Conservation (phyloP, 495 filamentous ascomycete species). For the Annulohypoxylon maeteangense region DNA sequence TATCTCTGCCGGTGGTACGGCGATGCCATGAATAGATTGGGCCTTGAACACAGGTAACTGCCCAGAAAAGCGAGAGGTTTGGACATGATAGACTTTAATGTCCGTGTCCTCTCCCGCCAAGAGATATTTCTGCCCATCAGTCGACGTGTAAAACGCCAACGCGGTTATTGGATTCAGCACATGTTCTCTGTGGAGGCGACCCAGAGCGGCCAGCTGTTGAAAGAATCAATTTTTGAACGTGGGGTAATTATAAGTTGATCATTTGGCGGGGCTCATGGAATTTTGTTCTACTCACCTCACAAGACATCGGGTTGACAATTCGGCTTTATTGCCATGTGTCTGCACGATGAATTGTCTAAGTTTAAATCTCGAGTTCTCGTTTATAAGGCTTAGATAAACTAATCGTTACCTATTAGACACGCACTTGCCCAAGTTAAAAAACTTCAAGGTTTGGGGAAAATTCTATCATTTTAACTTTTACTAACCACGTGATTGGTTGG, state of each 20-base stretch:
- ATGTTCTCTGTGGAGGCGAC: conserved; percentile 48
- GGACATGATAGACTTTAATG: conserved; percentile 68
- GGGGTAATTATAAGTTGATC: not conserved
- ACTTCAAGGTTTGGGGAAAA: conserved; percentile 3
- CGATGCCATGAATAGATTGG: conserved; percentile 78
- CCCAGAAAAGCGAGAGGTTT: conserved; percentile 49
- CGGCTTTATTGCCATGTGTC: conserved; percentile 33
- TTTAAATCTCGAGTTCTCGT: not conserved
- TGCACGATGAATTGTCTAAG: not conserved
- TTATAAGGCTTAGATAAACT: not conserved
- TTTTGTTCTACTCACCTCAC: conserved; percentile 40
- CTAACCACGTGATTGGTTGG: conserved; percentile 42
- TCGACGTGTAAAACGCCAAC: conserved; percentile 57
- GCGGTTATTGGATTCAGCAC: conserved; percentile 69
- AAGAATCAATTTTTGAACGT: conserved; percentile 17
- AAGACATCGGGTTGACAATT: conserved; percentile 38
- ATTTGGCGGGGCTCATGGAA: not conserved
- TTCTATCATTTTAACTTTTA: conserved; percentile 2
- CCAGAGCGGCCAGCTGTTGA: conserved; percentile 17
- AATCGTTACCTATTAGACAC: not conserved
- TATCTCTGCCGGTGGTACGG: conserved; percentile 45
- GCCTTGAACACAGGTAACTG: conserved; percentile 64
- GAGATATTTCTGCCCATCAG: conserved; percentile 56
- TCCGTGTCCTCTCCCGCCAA: conserved; percentile 80
- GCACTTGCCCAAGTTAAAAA: not conserved